Conservation (phyloP, 148 eudicot species). For the Chenopodium quinoa region DNA sequence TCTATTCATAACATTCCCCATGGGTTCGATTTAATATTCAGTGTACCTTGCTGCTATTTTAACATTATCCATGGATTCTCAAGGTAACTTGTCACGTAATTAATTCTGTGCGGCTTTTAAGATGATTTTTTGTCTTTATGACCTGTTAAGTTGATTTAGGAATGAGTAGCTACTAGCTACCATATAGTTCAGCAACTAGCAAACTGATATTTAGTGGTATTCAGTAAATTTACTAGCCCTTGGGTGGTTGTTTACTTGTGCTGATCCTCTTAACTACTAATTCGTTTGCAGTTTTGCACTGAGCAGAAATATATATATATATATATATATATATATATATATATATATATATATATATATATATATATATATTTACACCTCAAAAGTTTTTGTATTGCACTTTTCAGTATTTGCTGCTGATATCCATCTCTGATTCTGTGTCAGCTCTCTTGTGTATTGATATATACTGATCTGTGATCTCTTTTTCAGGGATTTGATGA, state of each 20-base stretch:
- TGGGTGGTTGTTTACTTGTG: not conserved
- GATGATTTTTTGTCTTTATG: not conserved
- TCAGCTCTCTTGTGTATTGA: not conserved
- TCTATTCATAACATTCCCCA: not conserved
- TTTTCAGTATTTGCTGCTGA: not conserved
- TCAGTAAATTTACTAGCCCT: not conserved
- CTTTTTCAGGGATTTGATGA: conserved; percentile 74
- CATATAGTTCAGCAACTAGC: too few species aligned
- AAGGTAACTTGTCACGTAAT: not conserved
- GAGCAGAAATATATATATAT: too few species aligned
- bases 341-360: too few species aligned
- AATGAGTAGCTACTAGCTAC: too few species aligned
- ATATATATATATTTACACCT: not conserved
- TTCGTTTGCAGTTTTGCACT: too few species aligned
- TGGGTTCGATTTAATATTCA: not conserved
- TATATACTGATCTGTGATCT: conserved; percentile 6
- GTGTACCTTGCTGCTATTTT: too few species aligned
- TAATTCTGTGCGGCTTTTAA: not conserved
- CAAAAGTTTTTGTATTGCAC: not conserved
- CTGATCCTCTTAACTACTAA: not conserved
- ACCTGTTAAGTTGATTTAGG: not conserved
- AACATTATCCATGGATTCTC: too few species aligned
- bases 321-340: too few species aligned
- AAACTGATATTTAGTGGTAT: not conserved
- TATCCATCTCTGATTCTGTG: not conserved